Conservation (phyloP, 1,284 basidiomycete species). For the Puccinia hordei region DNA sequence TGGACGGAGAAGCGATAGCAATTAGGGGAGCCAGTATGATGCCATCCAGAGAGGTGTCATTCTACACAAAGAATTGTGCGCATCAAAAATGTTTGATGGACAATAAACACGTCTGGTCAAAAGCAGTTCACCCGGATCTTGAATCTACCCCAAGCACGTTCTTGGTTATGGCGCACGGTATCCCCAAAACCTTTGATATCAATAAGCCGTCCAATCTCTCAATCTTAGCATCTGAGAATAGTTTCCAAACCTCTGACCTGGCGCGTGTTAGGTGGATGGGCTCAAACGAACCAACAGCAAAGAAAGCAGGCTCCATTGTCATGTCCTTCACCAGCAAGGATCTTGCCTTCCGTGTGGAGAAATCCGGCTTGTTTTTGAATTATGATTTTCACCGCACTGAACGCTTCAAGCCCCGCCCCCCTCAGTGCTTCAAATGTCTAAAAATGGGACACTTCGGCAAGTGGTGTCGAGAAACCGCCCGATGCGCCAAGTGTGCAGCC, state of each 20-base stretch:
- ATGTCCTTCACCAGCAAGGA: slow-evolving; percentile 1
- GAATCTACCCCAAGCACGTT: neutral
- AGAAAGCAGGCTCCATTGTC: neutral
- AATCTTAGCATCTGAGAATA: neutral
- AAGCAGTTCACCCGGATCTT: neutral
- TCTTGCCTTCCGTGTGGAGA: neutral
- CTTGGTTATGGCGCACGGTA: neutral
- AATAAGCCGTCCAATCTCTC: neutral
- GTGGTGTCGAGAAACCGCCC: slow-evolving; percentile 6
- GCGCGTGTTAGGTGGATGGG: neutral
- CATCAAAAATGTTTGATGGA: slow-evolving; percentile 11
- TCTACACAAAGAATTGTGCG: neutral
- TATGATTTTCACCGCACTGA: neutral
- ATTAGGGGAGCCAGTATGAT: neutral
- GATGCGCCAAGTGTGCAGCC: slow-evolving; percentile 15
- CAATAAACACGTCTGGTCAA: slow-evolving; percentile 4
- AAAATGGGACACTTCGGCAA: neutral
- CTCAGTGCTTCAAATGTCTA: slow-evolving; percentile 19
- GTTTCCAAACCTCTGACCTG: neutral
- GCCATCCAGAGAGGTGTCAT: neutral
- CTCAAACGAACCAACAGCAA: neutral
- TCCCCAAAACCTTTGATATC: neutral
- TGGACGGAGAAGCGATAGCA: neutral
- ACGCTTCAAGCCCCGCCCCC: neutral
- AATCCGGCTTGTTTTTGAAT: slow-evolving; percentile 4